These are phyloP conservation scores for Eimeria praecox DNA, from an alignment of 169 alveolate species.

Conservation along the genomic window DNA sequence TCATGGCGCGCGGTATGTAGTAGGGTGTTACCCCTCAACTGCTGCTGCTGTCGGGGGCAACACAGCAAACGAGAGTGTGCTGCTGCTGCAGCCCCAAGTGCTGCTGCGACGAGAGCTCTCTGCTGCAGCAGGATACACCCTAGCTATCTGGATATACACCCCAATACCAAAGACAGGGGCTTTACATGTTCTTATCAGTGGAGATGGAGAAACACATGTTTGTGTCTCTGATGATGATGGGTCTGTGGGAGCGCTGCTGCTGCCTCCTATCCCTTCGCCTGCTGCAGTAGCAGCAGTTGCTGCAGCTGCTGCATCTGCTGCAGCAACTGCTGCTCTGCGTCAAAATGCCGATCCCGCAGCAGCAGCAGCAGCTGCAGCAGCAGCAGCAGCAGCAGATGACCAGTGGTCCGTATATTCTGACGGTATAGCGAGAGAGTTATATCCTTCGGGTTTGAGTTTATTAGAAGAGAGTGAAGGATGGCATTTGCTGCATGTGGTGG, in stretches of 20 bases:
- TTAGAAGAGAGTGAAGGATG: conserved; percentile 5
- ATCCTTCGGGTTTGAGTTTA: conserved; percentile 21
- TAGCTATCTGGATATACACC: conserved; percentile 53
- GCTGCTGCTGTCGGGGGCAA: conserved; percentile 65
- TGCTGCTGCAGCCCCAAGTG: conserved; percentile 55
- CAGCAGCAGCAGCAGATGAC: conserved; percentile 72
- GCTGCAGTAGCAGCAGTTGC: background rate
- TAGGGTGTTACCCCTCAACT: conserved; percentile 43
- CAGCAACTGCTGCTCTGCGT: background rate
- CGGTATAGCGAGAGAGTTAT: background rate
- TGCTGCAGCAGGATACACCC: conserved; percentile 37
- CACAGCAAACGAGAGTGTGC: conserved; percentile 21
- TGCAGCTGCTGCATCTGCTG: conserved; percentile 20
- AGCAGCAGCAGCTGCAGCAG: conserved; percentile 15
- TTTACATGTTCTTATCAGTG: background rate
- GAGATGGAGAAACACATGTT: conserved; percentile 17
- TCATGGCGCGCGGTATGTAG: background rate
- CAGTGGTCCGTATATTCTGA: conserved; percentile 61
- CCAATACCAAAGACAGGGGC: conserved; percentile 29
- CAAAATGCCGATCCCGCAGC: background rate
- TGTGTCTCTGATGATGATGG: background rate
- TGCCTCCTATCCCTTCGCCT: conserved; percentile 14
- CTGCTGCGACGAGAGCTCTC: conserved; percentile 38
- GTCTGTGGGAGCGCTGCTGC: conserved; percentile 46
- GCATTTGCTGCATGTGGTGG: conserved; percentile 58